Percentiles rank a stretch among this genome's conserved stretches.
These are phyloP conservation scores for Neofusicoccum ribis DNA, from an alignment of 2,329 filamentous ascomycete species.

Conservation along the genomic window DNA sequence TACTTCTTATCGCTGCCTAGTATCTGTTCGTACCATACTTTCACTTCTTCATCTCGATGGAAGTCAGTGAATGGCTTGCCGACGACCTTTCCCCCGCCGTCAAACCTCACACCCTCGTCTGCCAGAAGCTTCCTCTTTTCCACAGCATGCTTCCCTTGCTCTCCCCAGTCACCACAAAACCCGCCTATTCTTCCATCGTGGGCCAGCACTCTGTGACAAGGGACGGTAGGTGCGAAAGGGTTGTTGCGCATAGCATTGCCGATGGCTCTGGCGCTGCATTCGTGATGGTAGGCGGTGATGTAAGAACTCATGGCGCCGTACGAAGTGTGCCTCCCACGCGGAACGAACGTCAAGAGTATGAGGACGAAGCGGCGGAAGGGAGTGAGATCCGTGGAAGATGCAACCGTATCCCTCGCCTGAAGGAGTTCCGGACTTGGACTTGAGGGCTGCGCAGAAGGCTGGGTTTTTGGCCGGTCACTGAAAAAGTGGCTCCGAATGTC, in stretches of 20 bases:
- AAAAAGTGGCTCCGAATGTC: constrained; percentile 33
- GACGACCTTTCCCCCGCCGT: constrained; percentile 44
- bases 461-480: constrained; percentile 3
- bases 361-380: constrained; percentile 46
- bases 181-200: constrained; percentile 34
- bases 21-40: not conserved
- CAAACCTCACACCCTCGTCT: constrained; percentile 48
- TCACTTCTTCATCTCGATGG: not conserved
- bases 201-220: constrained; percentile 45
- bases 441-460: not conserved
- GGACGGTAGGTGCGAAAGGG: constrained; percentile 41
- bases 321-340: constrained; percentile 36
- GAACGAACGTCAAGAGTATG: constrained; percentile 35
- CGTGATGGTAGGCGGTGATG: constrained; percentile 34
- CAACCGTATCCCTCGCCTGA: constrained; percentile 41
- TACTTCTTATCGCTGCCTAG: not conserved
- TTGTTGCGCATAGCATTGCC: constrained; percentile 41
- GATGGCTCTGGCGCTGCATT: constrained; percentile 24
- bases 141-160: constrained; percentile 43
- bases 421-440: constrained; percentile 22
- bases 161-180: constrained; percentile 53
- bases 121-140: constrained; percentile 44
- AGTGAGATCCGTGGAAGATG: constrained; percentile 48
- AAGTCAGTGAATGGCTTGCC: constrained; percentile 29
- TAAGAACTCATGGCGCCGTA: constrained; percentile 38